Conservation (phyloP, 352 stramenopile genomes). For the Stramenopiles sp. region DNA sequence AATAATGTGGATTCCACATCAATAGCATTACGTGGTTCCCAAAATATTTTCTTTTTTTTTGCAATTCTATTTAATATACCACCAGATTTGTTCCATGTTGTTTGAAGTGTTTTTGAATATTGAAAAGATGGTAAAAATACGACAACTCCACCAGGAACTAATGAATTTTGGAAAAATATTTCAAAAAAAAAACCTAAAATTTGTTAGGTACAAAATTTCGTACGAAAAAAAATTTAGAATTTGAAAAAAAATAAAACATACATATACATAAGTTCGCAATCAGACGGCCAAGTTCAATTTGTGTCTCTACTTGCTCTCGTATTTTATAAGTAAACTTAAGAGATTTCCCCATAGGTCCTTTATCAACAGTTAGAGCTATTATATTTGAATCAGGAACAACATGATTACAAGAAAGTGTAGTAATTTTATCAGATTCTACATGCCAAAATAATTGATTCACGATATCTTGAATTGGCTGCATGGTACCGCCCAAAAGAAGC, state of each 20-base stretch:
- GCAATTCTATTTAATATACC: no score
- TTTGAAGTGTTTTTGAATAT: no score
- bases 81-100: no score
- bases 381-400: constrained; percentile 74
- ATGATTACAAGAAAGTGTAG: constrained; percentile 86
- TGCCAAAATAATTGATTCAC: constrained; percentile 56
- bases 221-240: no score
- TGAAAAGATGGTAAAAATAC: constrained; percentile 89
- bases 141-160: constrained; percentile 68
- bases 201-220: no score
- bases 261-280: constrained; percentile 59
- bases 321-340: constrained; percentile 25
- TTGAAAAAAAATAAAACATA: no score
- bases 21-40: no score
- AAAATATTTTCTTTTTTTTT: no score
- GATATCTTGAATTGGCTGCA: constrained; percentile 73
- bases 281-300: constrained; percentile 66
- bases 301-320: constrained; percentile 27
- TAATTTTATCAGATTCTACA: constrained; percentile 29
- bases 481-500: constrained; percentile 82
- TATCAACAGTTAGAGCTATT: constrained; percentile 22
- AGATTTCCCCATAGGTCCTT: constrained; percentile 28
- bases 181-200: no score
- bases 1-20: no score
- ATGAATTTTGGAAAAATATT: no score